Evolutionary conservation across 768 basidiomycete species (phyloP), one percentile per base, ranked within the genome.

Genomic region (Cyclocybe cylindracea): DNA sequence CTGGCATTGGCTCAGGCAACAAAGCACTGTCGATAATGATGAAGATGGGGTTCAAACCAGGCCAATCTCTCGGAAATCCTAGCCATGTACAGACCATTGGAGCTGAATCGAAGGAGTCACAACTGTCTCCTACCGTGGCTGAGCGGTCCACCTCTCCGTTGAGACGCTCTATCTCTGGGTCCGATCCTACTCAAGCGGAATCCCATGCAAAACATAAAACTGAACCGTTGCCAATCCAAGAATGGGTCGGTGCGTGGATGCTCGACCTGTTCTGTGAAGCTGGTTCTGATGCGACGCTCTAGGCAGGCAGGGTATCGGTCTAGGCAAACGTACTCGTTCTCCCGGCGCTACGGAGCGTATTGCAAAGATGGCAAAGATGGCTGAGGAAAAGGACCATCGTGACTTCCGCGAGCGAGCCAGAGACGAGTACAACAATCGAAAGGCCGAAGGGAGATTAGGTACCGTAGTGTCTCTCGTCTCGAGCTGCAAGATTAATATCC

Each of bases 11-110:
- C 38, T 68, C 73, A 46, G 76, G 79, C 39, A 92, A 82, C 73
- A 94, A 92, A 66, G 92, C 91, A 7, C 72, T 94, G 48, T 79
- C 82, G 11, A 93, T 94, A 75, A 94, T 94, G 92, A 84, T 89
- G 80, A 93, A 89, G 72, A 94, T 94, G 92, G 92, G 92, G 1
- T 94, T 91, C 74, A 87, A 87, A 70, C 84, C 89, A 2, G 92
- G 92, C 11, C 84, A 92, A 66, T 77, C 89, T 10, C 76, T 94
- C 29, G 91, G 91, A 13, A 76, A 70, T 61, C 46, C 65, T 7
- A 70, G 71, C 8, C 51, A 60, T 50, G 48, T 49, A 47, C 48
- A 45, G 36, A 34, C 44, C 13, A 55, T 48, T 24, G 51, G 46
- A 24, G 24, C 24, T 24, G 24, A 24, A 5, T 24, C 24, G 24